Percentiles rank a stretch among this genome's conserved stretches.
Evolutionary conservation across 164 flowering plant genomes (phyloP).

Genomic region (Berberis thunbergii): DNA sequence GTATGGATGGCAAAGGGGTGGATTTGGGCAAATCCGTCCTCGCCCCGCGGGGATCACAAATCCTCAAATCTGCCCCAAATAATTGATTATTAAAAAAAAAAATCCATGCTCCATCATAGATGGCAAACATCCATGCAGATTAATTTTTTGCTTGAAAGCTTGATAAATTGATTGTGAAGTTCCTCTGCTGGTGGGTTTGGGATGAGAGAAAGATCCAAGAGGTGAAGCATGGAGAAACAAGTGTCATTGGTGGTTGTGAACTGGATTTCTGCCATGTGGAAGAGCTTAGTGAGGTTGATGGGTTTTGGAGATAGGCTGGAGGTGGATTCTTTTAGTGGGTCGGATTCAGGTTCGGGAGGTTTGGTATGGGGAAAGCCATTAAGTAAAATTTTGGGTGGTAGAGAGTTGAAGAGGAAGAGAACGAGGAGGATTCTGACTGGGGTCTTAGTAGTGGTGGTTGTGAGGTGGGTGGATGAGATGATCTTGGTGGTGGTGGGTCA

Average conservation of each 20-base stretch:
- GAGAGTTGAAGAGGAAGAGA: slow-evolving; percentile 51
- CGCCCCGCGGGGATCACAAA: too few species aligned
- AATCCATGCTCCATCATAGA: too few species aligned
- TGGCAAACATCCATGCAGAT: too few species aligned
- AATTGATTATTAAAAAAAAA: too few species aligned
- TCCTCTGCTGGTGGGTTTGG: slow-evolving; percentile 41
- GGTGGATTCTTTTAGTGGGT: slow-evolving; percentile 7
- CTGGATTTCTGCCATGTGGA: slow-evolving; percentile 57
- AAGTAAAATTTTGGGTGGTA: slow-evolving; percentile 89
- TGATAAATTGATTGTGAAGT: too few species aligned
- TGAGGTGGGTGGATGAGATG: slow-evolving; percentile 7
- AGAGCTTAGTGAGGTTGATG: slow-evolving; percentile 39
- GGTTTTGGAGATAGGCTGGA: slow-evolving; percentile 12
- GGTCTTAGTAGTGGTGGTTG: slow-evolving; percentile 18
- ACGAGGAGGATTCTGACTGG: slow-evolving; percentile 16
- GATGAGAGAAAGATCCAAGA: slow-evolving; percentile 54
- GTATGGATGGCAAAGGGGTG: too few species aligned
- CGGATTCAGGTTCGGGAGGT: slow-evolving; percentile 23
- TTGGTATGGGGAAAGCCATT: slow-evolving; percentile 63
- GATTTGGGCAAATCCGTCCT: too few species aligned
- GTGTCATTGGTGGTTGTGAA: slow-evolving; percentile 34
- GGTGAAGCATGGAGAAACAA: slow-evolving; percentile 34
- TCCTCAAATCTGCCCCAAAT: too few species aligned
- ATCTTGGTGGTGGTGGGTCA: slow-evolving; percentile 12
- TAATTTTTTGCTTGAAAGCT: too few species aligned